Evolutionary conservation across 768 basidiomycete species (phyloP).

Genomic region (Boletus coccyginus): DNA sequence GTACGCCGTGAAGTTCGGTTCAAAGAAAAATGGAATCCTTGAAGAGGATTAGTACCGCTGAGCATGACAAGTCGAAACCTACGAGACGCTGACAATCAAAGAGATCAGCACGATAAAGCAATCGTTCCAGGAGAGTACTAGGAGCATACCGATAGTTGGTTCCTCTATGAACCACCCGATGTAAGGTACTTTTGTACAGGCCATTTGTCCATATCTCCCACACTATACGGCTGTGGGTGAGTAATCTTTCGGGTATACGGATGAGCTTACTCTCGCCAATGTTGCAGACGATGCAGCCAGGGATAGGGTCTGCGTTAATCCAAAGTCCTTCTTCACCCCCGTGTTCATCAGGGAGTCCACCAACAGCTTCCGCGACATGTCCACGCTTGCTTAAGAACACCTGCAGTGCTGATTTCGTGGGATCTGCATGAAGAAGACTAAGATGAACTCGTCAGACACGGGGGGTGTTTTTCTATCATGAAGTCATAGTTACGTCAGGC

Average conservation of each 20-base stretch:
- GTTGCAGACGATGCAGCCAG: constrained; percentile 85
- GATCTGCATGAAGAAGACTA: constrained; percentile 88
- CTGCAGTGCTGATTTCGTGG: constrained; percentile 76
- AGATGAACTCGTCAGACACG: constrained; percentile 8
- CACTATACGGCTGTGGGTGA: constrained; percentile 46
- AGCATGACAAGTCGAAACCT: constrained; percentile 25
- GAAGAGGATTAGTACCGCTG: constrained; percentile 1
- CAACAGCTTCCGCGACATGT: constrained; percentile 23
- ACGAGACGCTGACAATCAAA: constrained; percentile 60
- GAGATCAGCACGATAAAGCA: constrained; percentile 5
- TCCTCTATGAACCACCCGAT: constrained; percentile 78
- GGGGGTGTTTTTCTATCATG: not conserved
- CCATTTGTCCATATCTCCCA: constrained; percentile 93
- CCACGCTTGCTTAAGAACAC: constrained; percentile 61
- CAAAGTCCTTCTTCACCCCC: constrained; percentile 62
- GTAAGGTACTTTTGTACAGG: constrained; percentile 84
- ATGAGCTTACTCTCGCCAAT: constrained; percentile 77
- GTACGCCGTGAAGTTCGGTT: constrained; percentile 78
- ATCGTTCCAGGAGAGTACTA: not conserved
- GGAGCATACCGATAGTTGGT: constrained; percentile 56
- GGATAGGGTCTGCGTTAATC: constrained; percentile 83
- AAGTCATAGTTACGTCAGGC: constrained; percentile 60
- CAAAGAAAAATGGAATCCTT: constrained; percentile 92
- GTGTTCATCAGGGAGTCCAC: constrained; percentile 48
- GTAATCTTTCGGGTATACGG: not conserved